Evolutionary conservation across 441 rosid species (phyloP), one percentile per base, ranked within the genome.

Genomic region (Sinapis alba): DNA sequence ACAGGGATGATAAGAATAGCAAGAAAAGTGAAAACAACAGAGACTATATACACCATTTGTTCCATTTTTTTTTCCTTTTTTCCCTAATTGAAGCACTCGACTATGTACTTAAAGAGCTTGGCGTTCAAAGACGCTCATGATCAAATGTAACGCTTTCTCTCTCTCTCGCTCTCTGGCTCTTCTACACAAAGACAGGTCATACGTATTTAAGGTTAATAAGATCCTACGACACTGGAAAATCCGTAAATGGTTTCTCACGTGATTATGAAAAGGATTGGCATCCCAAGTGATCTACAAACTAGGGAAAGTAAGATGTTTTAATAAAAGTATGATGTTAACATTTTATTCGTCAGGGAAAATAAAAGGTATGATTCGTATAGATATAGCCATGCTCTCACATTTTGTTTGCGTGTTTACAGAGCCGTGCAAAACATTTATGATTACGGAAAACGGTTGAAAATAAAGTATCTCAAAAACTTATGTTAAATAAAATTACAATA

Each of bases 51-150:
- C 32, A 45, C 54, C 76, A 71, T 71, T 20, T 1, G 32, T 0
- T n/a, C 51, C 51, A 43, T 58, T 38, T 3, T 4, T 43, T 27
- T 56, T 20, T 38, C 18, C 51, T 51, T 62, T 62, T 18, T 51
- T 43, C 13, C n/a, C 27, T 30, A 67, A 51, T 5, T 23, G 30
- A 10, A 60, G 34, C 10, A 60, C 51, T 43, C 51, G 51, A 5
- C 8, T 43, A 43, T 43, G 51, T 13, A 76, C 16, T 69, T 69
- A 60, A 4, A 41, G 64, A 41, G 50, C 60, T 69, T 27, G 1
- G 58, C 13, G 26, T 62, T 54, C 30, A 75, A 36, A 61, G 65
- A 62, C 70, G 74, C 74, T 68, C 57, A 50, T 75, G 73, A 68
- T 75, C 56, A 9, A 9, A 10, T 20, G 78, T 54, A 75, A 60